Conservation (phyloP, 2,329 filamentous ascomycete genomes). For the Pseudocercospora vitis region DNA sequence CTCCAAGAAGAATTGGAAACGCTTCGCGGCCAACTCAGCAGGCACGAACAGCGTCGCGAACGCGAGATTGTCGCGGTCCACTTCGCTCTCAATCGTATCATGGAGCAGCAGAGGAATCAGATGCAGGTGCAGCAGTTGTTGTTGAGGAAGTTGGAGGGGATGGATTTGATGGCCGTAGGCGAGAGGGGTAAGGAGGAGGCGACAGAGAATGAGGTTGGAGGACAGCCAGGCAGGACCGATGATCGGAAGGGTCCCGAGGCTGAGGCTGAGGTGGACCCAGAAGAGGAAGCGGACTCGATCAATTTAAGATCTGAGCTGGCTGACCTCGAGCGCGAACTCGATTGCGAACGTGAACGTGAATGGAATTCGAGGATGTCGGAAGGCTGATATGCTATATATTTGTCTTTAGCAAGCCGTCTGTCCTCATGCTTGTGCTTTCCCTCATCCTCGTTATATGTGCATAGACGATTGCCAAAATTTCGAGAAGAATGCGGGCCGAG, state of each 20-base stretch:
- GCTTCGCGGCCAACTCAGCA: constrained; percentile 2
- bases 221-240: too few relatives aligned
- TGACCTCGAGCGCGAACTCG: neutral
- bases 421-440: too few relatives aligned
- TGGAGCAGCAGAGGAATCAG: constrained; percentile 16
- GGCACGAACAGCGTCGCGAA: constrained; percentile 8
- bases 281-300: too few relatives aligned
- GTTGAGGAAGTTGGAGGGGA: constrained; percentile 9
- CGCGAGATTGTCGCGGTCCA: constrained; percentile 11
- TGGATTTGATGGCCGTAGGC: constrained; percentile 13
- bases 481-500: too few relatives aligned
- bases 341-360: neutral
- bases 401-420: too few relatives aligned
- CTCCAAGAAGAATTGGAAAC: constrained; percentile 11
- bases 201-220: too few relatives aligned
- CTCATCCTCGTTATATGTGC: too few relatives aligned
- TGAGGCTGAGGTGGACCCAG: neutral
- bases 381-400: neutral
- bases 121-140: constrained; percentile 17
- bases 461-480: too few relatives aligned
- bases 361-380: neutral
- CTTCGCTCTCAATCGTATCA: constrained; percentile 13
- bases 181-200: too few relatives aligned
- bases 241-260: too few relatives aligned
- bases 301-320: too few relatives aligned